Base-by-base conservation (phyloP, 225 moss, liverwort and hornwort genomes). In the Physcomitrellopsis africana region DNA sequence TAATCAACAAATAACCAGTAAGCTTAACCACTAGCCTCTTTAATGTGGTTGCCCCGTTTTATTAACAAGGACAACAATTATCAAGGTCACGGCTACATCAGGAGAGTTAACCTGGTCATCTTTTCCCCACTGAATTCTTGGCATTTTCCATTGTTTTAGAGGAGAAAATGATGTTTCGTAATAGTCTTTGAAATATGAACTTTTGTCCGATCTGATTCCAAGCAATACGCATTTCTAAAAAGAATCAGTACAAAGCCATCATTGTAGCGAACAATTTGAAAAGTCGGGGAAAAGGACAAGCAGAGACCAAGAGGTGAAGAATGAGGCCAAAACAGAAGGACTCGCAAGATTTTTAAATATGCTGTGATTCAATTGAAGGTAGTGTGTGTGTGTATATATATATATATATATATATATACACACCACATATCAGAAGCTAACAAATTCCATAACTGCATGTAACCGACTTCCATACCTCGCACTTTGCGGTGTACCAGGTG, bases 121-220 rank as follows among this genome's bases (percentile, higher is more conserved):
- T 86, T 90, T 94, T 72, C 90, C 89, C 97, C 97, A 99, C 69
- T 89, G 83, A 10, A 99, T 82, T 78, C 97, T 92, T 56, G 94
- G 94, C 83, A 94, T 84, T 77, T 82, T 90, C 94, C 97, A 94
- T 72, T 77, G 75, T 68, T 89, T 94, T 65, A 87, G 87, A 81
- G 97, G 97, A 78, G 97, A 99, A 41, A 83, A 71, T 82, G 92
- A 91, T 55, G 87, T 79, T 11, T 83, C 94, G 52, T 89, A 82
- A 72, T 80, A 80, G 13, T 93, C 93, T 80, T 75, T 83, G 18
- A 84, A 77, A 67, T 79, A 83, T 41, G 72, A 81, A 72, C 76
- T 78, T 80, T 23, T 86, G 59, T 87, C 87, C 48, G 83, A 81
- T 80, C 93, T 93, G 82, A 68, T 65, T 60, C 42, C 65, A 85